Evolutionary conservation across 139 green algal genomes (phyloP).

Genomic region (Chara braunii): DNA sequence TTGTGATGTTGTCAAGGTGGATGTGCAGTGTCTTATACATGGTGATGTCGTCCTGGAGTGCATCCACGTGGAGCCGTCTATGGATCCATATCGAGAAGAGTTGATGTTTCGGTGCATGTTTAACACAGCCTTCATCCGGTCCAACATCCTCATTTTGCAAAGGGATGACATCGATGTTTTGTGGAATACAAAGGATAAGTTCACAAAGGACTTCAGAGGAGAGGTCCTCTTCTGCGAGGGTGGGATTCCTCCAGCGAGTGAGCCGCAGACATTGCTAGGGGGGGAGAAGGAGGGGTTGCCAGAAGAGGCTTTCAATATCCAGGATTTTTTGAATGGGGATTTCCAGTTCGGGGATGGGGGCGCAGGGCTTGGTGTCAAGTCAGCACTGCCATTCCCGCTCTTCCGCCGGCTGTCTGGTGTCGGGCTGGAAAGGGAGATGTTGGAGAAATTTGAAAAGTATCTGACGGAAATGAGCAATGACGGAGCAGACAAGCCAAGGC

Average conservation of each 20-base stretch:
- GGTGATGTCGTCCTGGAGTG: constrained; percentile 39
- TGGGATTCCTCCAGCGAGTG: too few species aligned
- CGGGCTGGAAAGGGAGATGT: too few species aligned
- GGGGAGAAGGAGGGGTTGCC: constrained; percentile 23
- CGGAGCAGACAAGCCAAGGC: too few species aligned
- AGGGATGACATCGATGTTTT: constrained; percentile 33
- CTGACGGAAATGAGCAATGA: too few species aligned
- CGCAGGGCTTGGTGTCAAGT: too few species aligned
- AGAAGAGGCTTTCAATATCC: constrained; percentile 23
- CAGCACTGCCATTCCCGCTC: too few species aligned
- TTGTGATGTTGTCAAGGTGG: constrained; percentile 34
- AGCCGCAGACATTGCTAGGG: neutral
- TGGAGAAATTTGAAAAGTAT: too few species aligned
- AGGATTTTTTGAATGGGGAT: constrained; percentile 24
- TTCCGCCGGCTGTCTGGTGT: too few species aligned
- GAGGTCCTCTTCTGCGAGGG: constrained; percentile 18
- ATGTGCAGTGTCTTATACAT: constrained; percentile 27
- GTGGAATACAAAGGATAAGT: constrained; percentile 19
- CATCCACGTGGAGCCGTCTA: constrained; percentile 19
- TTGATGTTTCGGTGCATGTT: constrained; percentile 39
- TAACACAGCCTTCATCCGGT: constrained; percentile 36
- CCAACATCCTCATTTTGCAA: constrained; percentile 37
- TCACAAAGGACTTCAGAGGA: constrained; percentile 21
- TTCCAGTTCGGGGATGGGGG: too few species aligned
- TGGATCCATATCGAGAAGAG: constrained; percentile 5